These are phyloP conservation scores for Candida pseudoglaebosa DNA, from an alignment of 805 yeast genomes.

Conservation along the genomic window DNA sequence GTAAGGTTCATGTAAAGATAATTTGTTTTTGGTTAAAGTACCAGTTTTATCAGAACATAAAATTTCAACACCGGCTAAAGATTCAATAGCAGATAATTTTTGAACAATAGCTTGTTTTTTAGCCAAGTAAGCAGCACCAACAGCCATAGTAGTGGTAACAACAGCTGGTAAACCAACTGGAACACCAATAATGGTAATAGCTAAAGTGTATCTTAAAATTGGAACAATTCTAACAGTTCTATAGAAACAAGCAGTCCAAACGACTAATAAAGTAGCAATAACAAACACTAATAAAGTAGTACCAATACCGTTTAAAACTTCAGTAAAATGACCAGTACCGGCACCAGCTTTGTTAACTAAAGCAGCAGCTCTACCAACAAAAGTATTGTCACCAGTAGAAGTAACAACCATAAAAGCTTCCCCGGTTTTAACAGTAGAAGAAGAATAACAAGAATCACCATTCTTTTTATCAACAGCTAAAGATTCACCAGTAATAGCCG, in stretches of 20 bases:
- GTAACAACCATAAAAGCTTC: slow-evolving; percentile 91
- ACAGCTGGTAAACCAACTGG: slow-evolving; percentile 99
- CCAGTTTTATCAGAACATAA: slow-evolving; percentile 98
- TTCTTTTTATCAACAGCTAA: slow-evolving; percentile 87
- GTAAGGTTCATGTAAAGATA: slow-evolving; percentile 94
- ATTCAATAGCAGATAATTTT: slow-evolving; percentile 94
- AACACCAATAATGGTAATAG: slow-evolving; percentile 95
- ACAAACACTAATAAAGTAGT: slow-evolving; percentile 85
- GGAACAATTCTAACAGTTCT: slow-evolving; percentile 82
- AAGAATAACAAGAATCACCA: slow-evolving; percentile 86
- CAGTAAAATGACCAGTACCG: slow-evolving; percentile 95
- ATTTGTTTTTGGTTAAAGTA: slow-evolving; percentile 95
- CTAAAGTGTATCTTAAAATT: slow-evolving; percentile 87
- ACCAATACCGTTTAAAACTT: slow-evolving; percentile 97
- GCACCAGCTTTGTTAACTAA: slow-evolving; percentile 90
- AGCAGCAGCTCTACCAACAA: slow-evolving; percentile 97
- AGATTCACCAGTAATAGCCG: slow-evolving; percentile 97
- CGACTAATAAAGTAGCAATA: slow-evolving; percentile 78
- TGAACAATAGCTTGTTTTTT: slow-evolving; percentile 97
- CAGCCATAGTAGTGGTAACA: slow-evolving; percentile 98
- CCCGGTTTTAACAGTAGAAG: slow-evolving; percentile 94
- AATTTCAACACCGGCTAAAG: slow-evolving; percentile 96
- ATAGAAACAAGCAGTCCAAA: slow-evolving; percentile 94
- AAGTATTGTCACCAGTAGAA: slow-evolving; percentile 93
- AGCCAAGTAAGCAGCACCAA: slow-evolving; percentile 98